A percentile compares a stretch with the other conserved stretches of the same genome.
Conservation (phyloP, 192 early-diverging fungal species). For the Endogone sp. region DNA sequence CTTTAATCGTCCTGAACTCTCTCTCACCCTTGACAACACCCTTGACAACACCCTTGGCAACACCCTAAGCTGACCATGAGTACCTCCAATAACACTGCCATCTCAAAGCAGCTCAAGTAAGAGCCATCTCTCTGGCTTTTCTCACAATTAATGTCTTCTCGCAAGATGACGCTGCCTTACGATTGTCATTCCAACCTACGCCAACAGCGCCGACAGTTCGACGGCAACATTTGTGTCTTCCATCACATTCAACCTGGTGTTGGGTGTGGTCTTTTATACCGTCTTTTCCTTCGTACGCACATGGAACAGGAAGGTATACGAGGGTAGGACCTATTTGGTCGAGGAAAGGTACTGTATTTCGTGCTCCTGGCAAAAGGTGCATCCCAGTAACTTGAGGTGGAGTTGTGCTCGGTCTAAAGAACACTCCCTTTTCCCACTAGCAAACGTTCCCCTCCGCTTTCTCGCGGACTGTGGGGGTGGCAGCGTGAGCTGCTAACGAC, state of each 20-base stretch:
- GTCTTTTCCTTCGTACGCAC: slow-evolving; percentile 68
- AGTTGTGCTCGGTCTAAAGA: neutral
- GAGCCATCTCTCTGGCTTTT: no score
- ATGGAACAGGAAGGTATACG: slow-evolving; percentile 61
- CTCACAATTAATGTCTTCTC: no score
- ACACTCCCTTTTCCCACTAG: slow-evolving; percentile 20
- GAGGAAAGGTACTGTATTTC: no score
- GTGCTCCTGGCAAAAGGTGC: slow-evolving; percentile 41
- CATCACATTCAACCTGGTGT: slow-evolving; percentile 58
- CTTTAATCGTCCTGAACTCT: no score
- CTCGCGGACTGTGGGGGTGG: slow-evolving; percentile 54
- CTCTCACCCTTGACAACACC: no score
- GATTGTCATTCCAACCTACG: no score
- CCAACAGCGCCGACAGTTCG: no score
- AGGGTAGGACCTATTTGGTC: slow-evolving; percentile 67
- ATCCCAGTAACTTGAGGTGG: neutral
- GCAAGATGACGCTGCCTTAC: no score
- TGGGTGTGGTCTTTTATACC: slow-evolving; percentile 47
- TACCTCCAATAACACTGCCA: no score
- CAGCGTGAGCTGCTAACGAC: slow-evolving; percentile 46
- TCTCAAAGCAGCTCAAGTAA: no score
- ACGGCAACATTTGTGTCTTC: slow-evolving; percentile 65
- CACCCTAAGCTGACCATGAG: no score
- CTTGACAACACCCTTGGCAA: no score
- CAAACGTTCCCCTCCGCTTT: slow-evolving; percentile 47